phyloP scores from a whole-genome alignment of 208 protist species.

The Crithidia fasciculata region DNA sequence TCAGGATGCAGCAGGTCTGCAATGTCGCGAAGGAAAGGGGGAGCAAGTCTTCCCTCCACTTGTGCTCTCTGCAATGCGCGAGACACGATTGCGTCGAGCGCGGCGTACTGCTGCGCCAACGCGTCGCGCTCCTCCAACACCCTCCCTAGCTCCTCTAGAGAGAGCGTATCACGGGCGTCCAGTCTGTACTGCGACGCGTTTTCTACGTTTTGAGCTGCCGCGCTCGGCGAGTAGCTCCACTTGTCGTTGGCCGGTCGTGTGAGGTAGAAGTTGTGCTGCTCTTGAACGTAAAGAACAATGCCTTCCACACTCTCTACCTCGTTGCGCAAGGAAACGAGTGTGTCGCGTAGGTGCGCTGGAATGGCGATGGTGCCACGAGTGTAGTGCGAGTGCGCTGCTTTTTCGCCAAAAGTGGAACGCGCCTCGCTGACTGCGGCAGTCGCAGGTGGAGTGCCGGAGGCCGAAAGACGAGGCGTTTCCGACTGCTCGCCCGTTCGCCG shows the following conservation, averaged over 20 bases:
- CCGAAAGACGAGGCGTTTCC: background rate
- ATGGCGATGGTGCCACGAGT: constrained; percentile 38
- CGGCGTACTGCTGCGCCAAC: constrained; percentile 48
- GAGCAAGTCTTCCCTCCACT: background rate
- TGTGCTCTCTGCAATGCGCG: constrained; percentile 7
- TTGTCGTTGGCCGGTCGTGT: constrained; percentile 18
- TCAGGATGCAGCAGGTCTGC: constrained; percentile 28
- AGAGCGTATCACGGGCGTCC: constrained; percentile 35
- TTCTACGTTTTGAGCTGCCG: background rate
- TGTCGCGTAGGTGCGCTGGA: constrained; percentile 24
- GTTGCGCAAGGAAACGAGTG: constrained; percentile 38
- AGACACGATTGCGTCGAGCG: constrained; percentile 33
- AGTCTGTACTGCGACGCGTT: background rate
- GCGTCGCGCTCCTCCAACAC: constrained; percentile 74
- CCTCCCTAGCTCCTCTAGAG: constrained; percentile 60
- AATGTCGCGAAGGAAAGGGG: constrained; percentile 33
- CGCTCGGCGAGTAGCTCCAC: background rate
- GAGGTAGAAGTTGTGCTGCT: constrained; percentile 47
- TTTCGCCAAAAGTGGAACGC: background rate
- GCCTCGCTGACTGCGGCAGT: background rate
- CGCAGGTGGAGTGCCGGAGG: background rate
- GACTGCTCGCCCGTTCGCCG: background rate
- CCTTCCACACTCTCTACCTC: constrained; percentile 61
- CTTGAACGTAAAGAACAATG: constrained; percentile 41
- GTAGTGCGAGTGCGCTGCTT: constrained; percentile 27